Percentiles rank a stretch among this genome's conserved stretches.
Conservation (phyloP, 2,329 filamentous ascomycete species). For the Xylariaceae sp. region DNA sequence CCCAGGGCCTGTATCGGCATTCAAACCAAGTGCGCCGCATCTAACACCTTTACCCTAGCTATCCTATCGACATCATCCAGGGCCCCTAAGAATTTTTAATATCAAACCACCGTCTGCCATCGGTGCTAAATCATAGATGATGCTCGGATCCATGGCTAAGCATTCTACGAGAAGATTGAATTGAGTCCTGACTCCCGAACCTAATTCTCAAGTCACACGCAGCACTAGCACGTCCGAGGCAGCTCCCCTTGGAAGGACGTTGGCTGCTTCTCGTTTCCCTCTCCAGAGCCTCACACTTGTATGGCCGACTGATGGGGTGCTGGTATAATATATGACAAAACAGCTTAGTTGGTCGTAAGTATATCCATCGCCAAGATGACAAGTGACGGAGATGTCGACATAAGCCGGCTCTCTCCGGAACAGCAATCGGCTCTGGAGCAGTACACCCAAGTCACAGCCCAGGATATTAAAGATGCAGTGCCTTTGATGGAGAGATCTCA, state of each 20-base stretch:
- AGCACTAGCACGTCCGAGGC: not conserved
- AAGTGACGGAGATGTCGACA: constrained; percentile 54
- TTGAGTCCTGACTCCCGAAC: not conserved
- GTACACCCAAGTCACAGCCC: constrained; percentile 84
- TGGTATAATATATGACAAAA: not conserved
- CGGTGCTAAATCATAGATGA: not conserved
- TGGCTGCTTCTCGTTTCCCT: not conserved
- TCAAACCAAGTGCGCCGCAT: not conserved
- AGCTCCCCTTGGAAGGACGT: not conserved
- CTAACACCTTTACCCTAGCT: not conserved
- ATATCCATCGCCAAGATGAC: constrained; percentile 41
- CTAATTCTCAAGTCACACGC: not conserved
- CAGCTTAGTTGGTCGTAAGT: not conserved
- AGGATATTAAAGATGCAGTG: constrained; percentile 75
- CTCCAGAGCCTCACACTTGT: not conserved
- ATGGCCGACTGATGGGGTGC: constrained; percentile 5
- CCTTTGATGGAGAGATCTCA: constrained; percentile 81
- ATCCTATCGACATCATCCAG: not conserved
- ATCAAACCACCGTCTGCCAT: not conserved
- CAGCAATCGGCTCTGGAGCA: constrained; percentile 88
- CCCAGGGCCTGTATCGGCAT: not conserved
- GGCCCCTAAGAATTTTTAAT: not conserved
- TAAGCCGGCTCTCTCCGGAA: constrained; percentile 70
- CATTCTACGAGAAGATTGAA: not conserved
- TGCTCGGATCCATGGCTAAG: not conserved